Base-by-base conservation (phyloP, 2,329 filamentous ascomycete genomes). In the Penicillium glabrum region DNA sequence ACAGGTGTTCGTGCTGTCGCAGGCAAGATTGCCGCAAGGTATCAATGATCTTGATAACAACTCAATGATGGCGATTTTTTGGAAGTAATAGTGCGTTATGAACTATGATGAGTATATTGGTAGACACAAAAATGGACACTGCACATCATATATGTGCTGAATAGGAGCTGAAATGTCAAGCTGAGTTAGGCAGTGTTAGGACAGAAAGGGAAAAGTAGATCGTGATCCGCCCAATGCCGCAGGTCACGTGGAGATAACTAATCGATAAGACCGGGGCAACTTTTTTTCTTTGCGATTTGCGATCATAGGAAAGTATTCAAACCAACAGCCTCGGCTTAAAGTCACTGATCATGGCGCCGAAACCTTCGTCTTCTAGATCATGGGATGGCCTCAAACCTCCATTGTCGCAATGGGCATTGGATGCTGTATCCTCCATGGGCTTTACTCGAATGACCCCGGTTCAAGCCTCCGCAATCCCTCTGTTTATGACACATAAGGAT, bases 371-470 rank as follows among this genome's bases (percentile, higher is more conserved):
- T 33, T 77, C 81, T 43, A 77, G 85, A 63, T 79, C 83, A 27
- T 93, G 89, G 86, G 84, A 88, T 67, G 84, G 83, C 14, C 79
- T 92, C 53, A 88, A 84, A 1, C 89, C 89, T 16, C 78, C 87
- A 6, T 77, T 92, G 31, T 89, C 89, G 58, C 82, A 88, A 85
- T 98, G 93, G 91, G 86, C 95, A 55, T 80, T 95, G 53, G 90
- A 96, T 63, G 92, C 91, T 57, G 87, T 96, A 48, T 82, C 86
- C 49, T 86, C 87, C 62, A 93, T 95, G 88, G 91, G 91, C 59
- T 96, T 96, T 75, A 79, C 82, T 61, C 88, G 89, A 72, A 93
- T 95, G 83, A 97, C 93, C 3, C 93, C 93, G 1, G 93, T 97
- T n/a, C 93, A 98, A 77, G 91, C 93, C 45, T 93, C 91, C 57